Base-by-base conservation (phyloP, 2,329 filamentous ascomycete species). In the Cytospora piceicola region DNA sequence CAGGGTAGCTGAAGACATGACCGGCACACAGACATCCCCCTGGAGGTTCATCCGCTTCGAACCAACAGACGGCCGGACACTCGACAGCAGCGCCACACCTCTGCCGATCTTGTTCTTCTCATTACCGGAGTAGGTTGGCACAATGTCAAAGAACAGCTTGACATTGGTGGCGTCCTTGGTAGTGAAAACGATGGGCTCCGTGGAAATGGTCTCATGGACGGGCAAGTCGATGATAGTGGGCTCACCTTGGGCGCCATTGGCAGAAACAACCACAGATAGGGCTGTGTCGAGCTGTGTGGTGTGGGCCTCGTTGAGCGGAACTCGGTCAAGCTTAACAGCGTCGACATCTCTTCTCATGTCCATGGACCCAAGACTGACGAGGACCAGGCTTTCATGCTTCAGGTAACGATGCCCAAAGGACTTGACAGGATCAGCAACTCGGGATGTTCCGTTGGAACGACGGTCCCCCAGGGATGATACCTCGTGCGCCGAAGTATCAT, bases 381-480 rank as follows among this genome's bases (percentile, higher is more conserved):
- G 83, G 4, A 99, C 87, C 82, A 99, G 89, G 69, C 92, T 92
- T 72, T 96, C 90, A 60, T 96, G 88, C 22, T 88, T 96, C 59
- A 99, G 84, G 77, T 98, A 99, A 62, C 94, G 88, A 81, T 99
- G 95, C 64, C 95, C 95, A 77, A 98, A 99, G 1, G 93, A 92
- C 78, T 98, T 98, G 70, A 98, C 86, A 6, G 94, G 90, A 69
- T 97, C 93, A 2, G 88, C 81, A 8, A 83, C 79, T 59, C 88
- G 83, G 7, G 82, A 76, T 24, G 76, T 71, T 62, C 80, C 75
- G 72, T 84, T 80, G 58, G 87, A 89, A 39, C 81, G 82, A 58
- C 86, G 81, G 55, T 86, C 85, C 46, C 84, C 86, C 15, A 89
- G 83, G 0, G 90, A 93, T 0, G 86, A 86, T 9, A 77, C 77